Conservation (phyloP, 129 eudicot species). For the Ambrosia artemisiifolia region DNA sequence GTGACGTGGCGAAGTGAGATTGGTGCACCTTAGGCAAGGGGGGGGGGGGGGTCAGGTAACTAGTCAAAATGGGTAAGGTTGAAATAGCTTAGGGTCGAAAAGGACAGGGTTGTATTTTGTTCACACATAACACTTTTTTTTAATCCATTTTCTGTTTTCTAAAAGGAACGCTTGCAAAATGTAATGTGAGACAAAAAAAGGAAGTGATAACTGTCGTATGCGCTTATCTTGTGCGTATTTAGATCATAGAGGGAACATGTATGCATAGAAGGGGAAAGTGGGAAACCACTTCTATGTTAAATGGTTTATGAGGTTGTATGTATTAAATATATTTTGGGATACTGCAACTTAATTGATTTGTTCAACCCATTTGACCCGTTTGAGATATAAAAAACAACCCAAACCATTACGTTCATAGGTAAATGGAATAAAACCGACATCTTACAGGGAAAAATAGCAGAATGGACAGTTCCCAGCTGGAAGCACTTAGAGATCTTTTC, state of each 20-base stretch:
- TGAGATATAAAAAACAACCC: neutral
- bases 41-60: neutral
- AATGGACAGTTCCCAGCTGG: neutral
- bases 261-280: neutral
- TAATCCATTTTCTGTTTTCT: neutral
- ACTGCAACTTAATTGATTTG: neutral
- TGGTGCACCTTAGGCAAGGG: no score
- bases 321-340: neutral
- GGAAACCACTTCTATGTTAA: neutral
- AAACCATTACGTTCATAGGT: neutral
- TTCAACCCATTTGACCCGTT: neutral
- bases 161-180: neutral
- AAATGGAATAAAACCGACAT: no score
- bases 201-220: neutral
- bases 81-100: neutral
- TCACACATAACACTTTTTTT: neutral
- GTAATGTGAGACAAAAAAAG: neutral
- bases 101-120: neutral
- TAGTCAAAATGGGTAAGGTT: neutral
- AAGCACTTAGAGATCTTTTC: neutral
- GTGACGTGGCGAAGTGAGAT: no score
- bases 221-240: neutral
- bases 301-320: constrained; percentile 1
- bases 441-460: neutral
- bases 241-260: neutral